phyloP scores from a whole-genome alignment of 2,329 filamentous ascomycete species.

The Zymoseptoria tritici region DNA sequence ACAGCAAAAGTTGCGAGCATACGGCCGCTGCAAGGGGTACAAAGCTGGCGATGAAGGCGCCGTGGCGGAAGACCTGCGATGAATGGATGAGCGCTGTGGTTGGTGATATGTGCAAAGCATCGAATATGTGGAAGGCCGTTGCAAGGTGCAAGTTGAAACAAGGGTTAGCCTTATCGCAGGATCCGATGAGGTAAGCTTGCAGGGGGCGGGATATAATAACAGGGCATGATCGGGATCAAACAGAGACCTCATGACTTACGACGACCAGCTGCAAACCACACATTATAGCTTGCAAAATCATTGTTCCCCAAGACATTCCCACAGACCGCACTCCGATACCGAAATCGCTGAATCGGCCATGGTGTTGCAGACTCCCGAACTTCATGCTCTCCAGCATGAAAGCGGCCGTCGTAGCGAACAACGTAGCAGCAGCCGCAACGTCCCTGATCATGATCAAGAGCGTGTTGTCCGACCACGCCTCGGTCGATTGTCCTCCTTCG shows the following conservation, averaged over 20 bases:
- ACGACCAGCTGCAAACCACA: conserved; percentile 20
- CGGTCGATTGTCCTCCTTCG: conserved; percentile 27
- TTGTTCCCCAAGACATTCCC: conserved; percentile 18
- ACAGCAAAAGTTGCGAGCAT: conserved; percentile 22
- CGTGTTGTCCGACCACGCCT: conserved; percentile 1
- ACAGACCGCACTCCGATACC: conserved; percentile 15
- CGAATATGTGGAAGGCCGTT: neutral
- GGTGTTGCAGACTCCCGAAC: conserved; percentile 22
- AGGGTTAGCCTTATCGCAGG: neutral
- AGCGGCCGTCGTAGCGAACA: conserved; percentile 21
- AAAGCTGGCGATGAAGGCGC: conserved; percentile 21
- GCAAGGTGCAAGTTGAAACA: neutral
- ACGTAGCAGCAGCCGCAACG: conserved; percentile 22
- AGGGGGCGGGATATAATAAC: neutral
- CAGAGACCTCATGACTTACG: conserved; percentile 21
- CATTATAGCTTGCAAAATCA: conserved; percentile 8
- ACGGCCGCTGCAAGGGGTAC: conserved; percentile 24
- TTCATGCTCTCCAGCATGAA: conserved; percentile 21
- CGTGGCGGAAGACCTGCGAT: conserved; percentile 21
- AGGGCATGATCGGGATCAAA: neutral
- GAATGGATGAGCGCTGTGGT: neutral
- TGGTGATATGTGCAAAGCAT: neutral
- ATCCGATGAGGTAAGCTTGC: neutral
- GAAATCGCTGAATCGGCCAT: conserved; percentile 17
- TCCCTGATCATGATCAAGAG: conserved; percentile 29